Conservation (phyloP, 345 rosid species). For the Diplotaxis tenuifolia region DNA sequence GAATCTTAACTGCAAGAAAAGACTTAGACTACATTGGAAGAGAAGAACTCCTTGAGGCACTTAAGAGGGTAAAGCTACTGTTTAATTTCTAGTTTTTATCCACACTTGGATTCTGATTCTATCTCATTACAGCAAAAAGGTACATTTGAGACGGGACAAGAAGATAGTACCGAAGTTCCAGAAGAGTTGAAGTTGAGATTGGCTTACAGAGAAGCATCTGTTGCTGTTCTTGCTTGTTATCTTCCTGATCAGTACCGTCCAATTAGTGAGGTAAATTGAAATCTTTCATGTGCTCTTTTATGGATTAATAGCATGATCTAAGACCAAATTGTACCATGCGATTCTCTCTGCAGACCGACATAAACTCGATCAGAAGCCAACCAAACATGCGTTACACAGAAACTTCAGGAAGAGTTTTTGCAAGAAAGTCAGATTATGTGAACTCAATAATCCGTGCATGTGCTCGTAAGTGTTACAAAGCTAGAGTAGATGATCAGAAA, state of each 20-base stretch:
- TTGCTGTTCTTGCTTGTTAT: conserved; percentile 85
- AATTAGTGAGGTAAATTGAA: conserved; percentile 56
- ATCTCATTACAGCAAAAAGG: conserved; percentile 76
- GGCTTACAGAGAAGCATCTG: conserved; percentile 95
- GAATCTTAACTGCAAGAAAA: conserved; percentile 94
- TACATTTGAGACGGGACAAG: conserved; percentile 95
- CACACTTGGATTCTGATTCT: background rate
- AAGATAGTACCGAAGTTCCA: conserved; percentile 81
- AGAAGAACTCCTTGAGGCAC: conserved; percentile 87
- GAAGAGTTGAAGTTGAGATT: conserved; percentile 56
- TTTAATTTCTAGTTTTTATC: background rate
- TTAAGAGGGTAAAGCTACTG: conserved; percentile 69
- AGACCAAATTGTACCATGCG: background rate
- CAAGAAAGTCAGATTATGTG: conserved; percentile 51
- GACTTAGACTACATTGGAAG: conserved; percentile 83
- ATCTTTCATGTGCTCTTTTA: background rate
- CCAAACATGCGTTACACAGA: background rate
- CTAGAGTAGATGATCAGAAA: background rate
- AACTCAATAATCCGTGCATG: conserved; percentile 77
- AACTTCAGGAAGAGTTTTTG: conserved; percentile 1
- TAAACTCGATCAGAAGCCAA: conserved; percentile 29
- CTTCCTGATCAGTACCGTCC: conserved; percentile 78
- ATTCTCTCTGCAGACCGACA: conserved; percentile 46
- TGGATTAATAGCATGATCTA: background rate
- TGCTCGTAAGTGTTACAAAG: background rate